Percentiles rank a stretch among this genome's conserved stretches.
phyloP scores from a whole-genome alignment of 768 basidiomycete species.

The Xerocomus brunneocitrinus region DNA sequence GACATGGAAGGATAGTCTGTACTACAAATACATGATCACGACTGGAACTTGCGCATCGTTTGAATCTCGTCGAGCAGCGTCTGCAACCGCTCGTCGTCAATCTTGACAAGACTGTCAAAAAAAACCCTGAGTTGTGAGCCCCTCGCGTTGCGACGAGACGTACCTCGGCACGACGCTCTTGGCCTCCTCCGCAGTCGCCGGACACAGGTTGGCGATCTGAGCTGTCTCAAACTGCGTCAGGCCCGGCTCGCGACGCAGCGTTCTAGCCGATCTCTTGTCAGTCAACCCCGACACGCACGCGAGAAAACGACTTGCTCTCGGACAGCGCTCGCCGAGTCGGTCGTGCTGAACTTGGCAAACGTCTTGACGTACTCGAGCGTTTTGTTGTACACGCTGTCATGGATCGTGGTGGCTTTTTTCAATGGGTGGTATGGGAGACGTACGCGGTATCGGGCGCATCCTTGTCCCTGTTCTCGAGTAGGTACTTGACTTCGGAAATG shows the following conservation, averaged over 20 bases:
- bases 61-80: constrained; percentile 82
- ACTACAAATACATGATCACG: constrained; percentile 35
- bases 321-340: constrained; percentile 78
- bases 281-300: no score
- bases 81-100: constrained; percentile 85
- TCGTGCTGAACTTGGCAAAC: constrained; percentile 86
- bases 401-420: neutral
- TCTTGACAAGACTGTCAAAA: constrained; percentile 59
- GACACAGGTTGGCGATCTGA: constrained; percentile 88
- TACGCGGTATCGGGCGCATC: constrained; percentile 86
- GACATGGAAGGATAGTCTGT: constrained; percentile 45
- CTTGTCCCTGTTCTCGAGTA: constrained; percentile 83
- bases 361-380: constrained; percentile 89
- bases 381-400: constrained; percentile 73
- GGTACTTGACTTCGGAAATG: constrained; percentile 89
- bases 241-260: constrained; percentile 70
- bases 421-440: constrained; percentile 17
- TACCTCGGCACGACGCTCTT: constrained; percentile 91
- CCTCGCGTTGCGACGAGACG: neutral
- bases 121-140: neutral
- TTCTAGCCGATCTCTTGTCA: constrained; percentile 22
- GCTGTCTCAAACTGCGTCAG: constrained; percentile 90
- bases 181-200: constrained; percentile 83
- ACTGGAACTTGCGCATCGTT: constrained; percentile 86
- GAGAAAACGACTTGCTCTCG: constrained; percentile 60